A percentile compares a stretch with the other conserved stretches of the same genome.
These are phyloP conservation scores for Periconia digitata DNA, from an alignment of 2,329 filamentous ascomycete genomes.

Conservation along the genomic window DNA sequence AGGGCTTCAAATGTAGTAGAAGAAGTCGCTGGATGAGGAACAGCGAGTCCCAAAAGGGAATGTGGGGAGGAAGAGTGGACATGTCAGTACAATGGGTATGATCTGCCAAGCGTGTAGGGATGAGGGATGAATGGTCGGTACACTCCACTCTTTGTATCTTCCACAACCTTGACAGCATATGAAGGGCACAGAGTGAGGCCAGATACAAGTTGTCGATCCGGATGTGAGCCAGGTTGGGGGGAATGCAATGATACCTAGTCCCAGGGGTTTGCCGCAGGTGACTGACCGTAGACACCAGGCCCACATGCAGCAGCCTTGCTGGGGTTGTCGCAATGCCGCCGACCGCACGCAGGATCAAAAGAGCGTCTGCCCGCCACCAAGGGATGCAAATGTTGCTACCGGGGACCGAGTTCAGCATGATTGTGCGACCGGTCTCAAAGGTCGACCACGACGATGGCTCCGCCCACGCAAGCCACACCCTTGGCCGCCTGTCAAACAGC, in stretches of 20 bases:
- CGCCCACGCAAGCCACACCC: constrained; percentile 12
- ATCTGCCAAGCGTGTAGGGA: not conserved
- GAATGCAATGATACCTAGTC: not conserved
- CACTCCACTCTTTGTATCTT: not conserved
- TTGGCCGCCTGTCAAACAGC: constrained; percentile 11
- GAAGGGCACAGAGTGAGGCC: constrained; percentile 32
- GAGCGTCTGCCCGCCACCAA: not conserved
- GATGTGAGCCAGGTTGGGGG: constrained; percentile 33
- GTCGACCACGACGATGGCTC: constrained; percentile 2
- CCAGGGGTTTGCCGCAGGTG: constrained; percentile 21
- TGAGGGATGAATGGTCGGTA: not conserved
- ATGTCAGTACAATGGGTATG: not conserved
- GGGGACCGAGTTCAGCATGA: constrained; percentile 5
- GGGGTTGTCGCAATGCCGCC: constrained; percentile 17
- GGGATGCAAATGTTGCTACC: constrained; percentile 6
- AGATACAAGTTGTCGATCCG: constrained; percentile 27
- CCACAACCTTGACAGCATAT: too few species aligned
- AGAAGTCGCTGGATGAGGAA: not conserved
- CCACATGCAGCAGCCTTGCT: constrained; percentile 22
- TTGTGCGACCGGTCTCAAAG: not conserved
- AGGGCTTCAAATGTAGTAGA: not conserved
- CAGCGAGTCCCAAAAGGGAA: not conserved
- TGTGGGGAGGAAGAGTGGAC: not conserved
- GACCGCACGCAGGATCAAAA: constrained; percentile 6
- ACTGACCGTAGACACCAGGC: constrained; percentile 14